These are phyloP conservation scores for Curvularia eragrostidis DNA, from an alignment of 2,329 filamentous ascomycete genomes.

Conservation along the genomic window DNA sequence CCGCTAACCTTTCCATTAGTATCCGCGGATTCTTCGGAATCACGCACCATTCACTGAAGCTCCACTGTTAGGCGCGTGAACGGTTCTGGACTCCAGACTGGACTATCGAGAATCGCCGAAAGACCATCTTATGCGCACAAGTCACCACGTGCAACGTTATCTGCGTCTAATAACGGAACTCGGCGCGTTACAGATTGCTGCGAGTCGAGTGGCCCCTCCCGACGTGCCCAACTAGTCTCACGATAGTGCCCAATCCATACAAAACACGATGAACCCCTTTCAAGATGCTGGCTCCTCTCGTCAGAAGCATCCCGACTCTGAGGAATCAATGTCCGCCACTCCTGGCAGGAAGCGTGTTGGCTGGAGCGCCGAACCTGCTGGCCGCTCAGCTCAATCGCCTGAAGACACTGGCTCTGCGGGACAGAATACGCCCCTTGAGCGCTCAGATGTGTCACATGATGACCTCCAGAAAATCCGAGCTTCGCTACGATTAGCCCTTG, in stretches of 20 bases:
- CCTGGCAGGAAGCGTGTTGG: slow-evolving; percentile 46
- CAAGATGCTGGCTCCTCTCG: slow-evolving; percentile 27
- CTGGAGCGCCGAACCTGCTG: slow-evolving; percentile 36
- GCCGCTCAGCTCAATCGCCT: slow-evolving; percentile 26
- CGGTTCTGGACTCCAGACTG: slow-evolving; percentile 20
- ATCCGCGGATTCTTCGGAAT: slow-evolving; percentile 29
- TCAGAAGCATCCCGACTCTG: slow-evolving; percentile 23
- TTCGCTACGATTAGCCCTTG: slow-evolving; percentile 46
- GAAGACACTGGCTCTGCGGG: slow-evolving; percentile 38
- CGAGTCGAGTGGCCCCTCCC: slow-evolving; percentile 12
- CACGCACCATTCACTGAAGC: slow-evolving; percentile 20
- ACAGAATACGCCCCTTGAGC: slow-evolving; percentile 38
- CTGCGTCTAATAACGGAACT: slow-evolving; percentile 22
- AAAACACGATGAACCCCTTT: slow-evolving; percentile 39
- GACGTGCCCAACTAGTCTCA: slow-evolving; percentile 13
- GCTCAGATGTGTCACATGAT: slow-evolving; percentile 45
- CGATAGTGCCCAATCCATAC: slow-evolving; percentile 22
- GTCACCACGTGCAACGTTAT: slow-evolving; percentile 27
- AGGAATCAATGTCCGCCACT: slow-evolving; percentile 39
- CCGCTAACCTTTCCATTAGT: slow-evolving; percentile 26
- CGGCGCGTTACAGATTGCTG: slow-evolving; percentile 22
- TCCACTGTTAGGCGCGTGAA: slow-evolving; percentile 28
- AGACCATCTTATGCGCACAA: slow-evolving; percentile 17
- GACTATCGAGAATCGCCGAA: slow-evolving; percentile 20
- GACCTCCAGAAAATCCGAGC: slow-evolving; percentile 43